These are phyloP conservation scores for Smallanthus sonchifolius DNA, from an alignment of 129 eudicot genomes.

Conservation along the genomic window DNA sequence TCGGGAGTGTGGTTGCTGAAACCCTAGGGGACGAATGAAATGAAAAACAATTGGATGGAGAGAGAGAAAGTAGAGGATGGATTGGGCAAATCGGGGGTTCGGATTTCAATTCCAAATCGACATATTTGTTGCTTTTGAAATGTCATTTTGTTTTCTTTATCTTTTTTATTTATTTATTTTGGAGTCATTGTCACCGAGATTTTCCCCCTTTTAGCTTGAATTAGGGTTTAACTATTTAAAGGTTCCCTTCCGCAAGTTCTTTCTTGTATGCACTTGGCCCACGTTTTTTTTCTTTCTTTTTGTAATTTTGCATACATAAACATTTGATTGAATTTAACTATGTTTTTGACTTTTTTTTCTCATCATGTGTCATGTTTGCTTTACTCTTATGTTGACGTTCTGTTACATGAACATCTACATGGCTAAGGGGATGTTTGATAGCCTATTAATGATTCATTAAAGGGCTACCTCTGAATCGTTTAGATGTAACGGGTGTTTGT, in stretches of 20 bases:
- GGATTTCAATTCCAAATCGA: constrained; percentile 20
- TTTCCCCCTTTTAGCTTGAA: constrained; percentile 16
- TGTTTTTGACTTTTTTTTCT: too few species aligned
- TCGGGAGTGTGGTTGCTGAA: neutral
- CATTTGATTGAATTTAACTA: neutral
- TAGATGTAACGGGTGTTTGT: too few species aligned
- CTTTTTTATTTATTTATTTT: constrained; percentile 15
- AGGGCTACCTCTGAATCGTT: too few species aligned
- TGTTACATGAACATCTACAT: too few species aligned
- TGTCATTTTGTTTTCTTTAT: constrained; percentile 4
- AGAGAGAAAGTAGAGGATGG: neutral
- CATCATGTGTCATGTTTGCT: neutral
- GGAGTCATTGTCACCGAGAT: constrained; percentile 39
- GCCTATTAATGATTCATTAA: too few species aligned
- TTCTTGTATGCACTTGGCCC: neutral
- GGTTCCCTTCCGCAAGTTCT: constrained; percentile 21
- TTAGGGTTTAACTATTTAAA: constrained; percentile 23
- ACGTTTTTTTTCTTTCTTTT: neutral
- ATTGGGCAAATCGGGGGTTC: constrained; percentile 17
- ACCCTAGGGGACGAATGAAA: constrained; percentile 7
- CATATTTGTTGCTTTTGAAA: constrained; percentile 2
- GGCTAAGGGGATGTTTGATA: too few species aligned
- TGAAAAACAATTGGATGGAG: neutral
- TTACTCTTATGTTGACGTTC: neutral
- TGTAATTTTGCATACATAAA: neutral